Percentiles rank a stretch among this genome's conserved stretches.
Conservation (phyloP, 2,329 filamentous ascomycete genomes). For the Dactylella cylindrospora region DNA sequence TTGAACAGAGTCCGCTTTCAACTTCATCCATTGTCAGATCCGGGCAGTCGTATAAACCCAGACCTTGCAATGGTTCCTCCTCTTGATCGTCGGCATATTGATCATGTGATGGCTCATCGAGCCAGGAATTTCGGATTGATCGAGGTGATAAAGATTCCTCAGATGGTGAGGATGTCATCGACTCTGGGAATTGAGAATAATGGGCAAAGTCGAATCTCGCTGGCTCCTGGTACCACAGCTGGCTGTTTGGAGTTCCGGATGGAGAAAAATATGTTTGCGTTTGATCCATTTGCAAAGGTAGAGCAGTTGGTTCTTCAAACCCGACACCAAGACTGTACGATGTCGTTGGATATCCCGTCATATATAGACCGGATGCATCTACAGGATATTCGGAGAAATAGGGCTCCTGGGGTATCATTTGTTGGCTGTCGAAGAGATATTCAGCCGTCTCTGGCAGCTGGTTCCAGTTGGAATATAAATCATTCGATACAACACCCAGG, state of each 20-base stretch:
- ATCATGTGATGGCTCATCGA: background rate
- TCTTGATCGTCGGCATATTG: background rate
- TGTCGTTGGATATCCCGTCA: constrained; percentile 8
- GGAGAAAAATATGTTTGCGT: constrained; percentile 7
- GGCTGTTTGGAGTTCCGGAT: no score
- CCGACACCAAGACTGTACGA: constrained; percentile 9
- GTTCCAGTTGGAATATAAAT: constrained; percentile 12
- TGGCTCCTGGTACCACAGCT: no score
- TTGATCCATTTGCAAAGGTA: background rate
- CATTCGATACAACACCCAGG: background rate
- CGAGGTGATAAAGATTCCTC: constrained; percentile 23
- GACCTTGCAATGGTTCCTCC: constrained; percentile 22
- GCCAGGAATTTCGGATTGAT: background rate
- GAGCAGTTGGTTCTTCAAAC: background rate
- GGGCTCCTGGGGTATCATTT: constrained; percentile 8
- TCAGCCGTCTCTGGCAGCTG: background rate
- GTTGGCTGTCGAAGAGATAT: constrained; percentile 9
- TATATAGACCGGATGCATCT: constrained; percentile 1
- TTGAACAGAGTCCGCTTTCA: background rate
- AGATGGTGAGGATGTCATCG: constrained; percentile 26
- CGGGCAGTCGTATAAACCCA: constrained; percentile 35
- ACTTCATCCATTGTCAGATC: constrained; percentile 4
- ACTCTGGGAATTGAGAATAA: constrained; percentile 1
- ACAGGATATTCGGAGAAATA: background rate
- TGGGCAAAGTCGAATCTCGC: background rate